Evolutionary conservation across 2,329 filamentous ascomycete genomes (phyloP).

Genomic region (Didymosphaeria variabile): DNA sequence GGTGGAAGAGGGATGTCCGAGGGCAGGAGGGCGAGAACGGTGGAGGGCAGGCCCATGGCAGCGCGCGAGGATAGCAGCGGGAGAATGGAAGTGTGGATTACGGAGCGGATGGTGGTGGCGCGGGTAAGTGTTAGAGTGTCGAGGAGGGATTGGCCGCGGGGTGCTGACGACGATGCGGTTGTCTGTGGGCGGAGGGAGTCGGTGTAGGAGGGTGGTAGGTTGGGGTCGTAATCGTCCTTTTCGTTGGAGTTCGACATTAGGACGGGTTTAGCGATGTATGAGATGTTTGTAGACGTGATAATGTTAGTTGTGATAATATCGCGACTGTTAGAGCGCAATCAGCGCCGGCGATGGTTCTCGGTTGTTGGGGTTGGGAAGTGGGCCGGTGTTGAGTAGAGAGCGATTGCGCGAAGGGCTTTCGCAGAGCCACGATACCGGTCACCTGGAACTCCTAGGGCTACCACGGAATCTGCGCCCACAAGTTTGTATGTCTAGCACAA

Average conservation of each 20-base stretch:
- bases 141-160: constrained; percentile 42
- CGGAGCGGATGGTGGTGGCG: constrained; percentile 50
- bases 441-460: not conserved
- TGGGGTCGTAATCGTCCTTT: constrained; percentile 16
- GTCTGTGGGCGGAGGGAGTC: constrained; percentile 24
- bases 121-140: constrained; percentile 51
- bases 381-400: not conserved
- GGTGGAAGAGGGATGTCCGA: constrained; percentile 49
- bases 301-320: too few relatives aligned
- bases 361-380: too few relatives aligned
- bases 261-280: not conserved
- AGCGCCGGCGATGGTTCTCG: too few relatives aligned
- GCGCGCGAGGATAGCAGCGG: constrained; percentile 53
- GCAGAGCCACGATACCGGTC: not conserved
- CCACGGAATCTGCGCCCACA: not conserved
- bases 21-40: constrained; percentile 56
- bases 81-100: constrained; percentile 52
- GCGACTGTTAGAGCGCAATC: too few relatives aligned
- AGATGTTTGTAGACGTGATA: too few relatives aligned
- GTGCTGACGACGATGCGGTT: constrained; percentile 14
- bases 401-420: not conserved
- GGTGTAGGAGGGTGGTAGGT: constrained; percentile 37
- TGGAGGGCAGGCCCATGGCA: constrained; percentile 53
- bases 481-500: not conserved
- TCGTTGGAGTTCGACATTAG: constrained; percentile 11